A percentile compares a stretch with the other conserved stretches of the same genome.
Evolutionary conservation across 805 yeast genomes (phyloP).

Genomic region (Yarrowia sp.): DNA sequence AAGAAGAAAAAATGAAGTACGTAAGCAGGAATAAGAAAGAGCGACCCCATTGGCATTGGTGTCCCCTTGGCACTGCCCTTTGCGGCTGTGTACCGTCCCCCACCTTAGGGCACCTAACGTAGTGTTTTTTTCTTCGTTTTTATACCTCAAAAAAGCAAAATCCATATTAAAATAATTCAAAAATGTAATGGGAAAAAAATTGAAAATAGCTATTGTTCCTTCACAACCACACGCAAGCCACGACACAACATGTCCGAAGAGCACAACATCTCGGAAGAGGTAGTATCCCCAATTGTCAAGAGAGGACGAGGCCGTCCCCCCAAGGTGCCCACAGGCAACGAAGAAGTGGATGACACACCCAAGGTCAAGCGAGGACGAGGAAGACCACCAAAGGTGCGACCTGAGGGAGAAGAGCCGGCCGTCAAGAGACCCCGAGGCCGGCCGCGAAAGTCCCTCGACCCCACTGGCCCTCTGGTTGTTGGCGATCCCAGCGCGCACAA

Average conservation of each 20-base stretch:
- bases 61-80: no score
- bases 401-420: constrained; percentile 14
- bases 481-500: neutral
- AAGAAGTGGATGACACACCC: neutral
- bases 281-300: neutral
- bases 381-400: constrained; percentile 20
- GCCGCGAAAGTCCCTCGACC: constrained; percentile 13
- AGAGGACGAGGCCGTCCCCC: constrained; percentile 19
- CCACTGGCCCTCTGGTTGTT: neutral
- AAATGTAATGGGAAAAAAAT: constrained; percentile 1
- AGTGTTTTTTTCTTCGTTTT: neutral
- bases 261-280: neutral
- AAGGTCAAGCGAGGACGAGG: constrained; percentile 25
- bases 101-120: neutral
- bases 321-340: constrained; percentile 10
- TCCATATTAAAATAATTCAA: constrained; percentile 6
- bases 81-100: neutral
- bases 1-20: no score
- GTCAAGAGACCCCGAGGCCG: constrained; percentile 16
- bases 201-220: neutral
- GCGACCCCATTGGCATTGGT: no score
- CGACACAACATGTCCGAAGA: constrained; percentile 8
- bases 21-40: no score
- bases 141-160: constrained; percentile 26
- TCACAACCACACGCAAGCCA: neutral